These are phyloP conservation scores for Leptographium procerum DNA, from an alignment of 2,329 filamentous ascomycete species.

Conservation along the genomic window DNA sequence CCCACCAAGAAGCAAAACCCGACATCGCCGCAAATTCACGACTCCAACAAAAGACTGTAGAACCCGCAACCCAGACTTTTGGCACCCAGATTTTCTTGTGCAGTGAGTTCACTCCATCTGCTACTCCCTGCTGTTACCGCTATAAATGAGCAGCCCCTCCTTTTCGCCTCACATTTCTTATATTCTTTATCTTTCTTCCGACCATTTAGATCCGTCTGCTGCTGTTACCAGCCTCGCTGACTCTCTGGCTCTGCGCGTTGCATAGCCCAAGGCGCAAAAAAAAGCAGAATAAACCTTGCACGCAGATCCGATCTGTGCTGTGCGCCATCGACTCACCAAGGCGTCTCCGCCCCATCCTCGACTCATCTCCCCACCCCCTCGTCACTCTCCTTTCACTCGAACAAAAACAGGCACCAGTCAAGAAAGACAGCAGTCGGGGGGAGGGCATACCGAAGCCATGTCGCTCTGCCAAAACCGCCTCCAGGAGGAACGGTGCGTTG, in stretches of 20 bases:
- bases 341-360: not conserved
- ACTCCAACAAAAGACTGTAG: not conserved
- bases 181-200: too few species aligned
- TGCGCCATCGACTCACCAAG: not conserved
- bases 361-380: not conserved
- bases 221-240: not conserved
- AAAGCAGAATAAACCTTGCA: not conserved
- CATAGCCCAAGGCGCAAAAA: not conserved
- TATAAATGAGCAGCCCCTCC: not conserved
- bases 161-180: not conserved
- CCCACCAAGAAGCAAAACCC: not conserved
- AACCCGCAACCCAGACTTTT: not conserved
- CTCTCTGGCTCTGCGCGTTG: not conserved
- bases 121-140: not conserved
- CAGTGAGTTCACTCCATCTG: not conserved
- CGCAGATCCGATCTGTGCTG: not conserved
- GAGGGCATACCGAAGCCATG: constrained; percentile 37
- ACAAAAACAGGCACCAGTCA: not conserved
- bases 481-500: constrained; percentile 52
- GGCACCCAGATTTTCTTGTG: not conserved
- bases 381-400: not conserved
- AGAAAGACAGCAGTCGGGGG: not conserved
- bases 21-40: not conserved
- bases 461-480: constrained; percentile 80
- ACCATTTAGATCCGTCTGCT: not conserved